Evolutionary conservation across 495 filamentous ascomycete genomes (phyloP).

Genomic region (Paragyromitra xinjiangensis): DNA sequence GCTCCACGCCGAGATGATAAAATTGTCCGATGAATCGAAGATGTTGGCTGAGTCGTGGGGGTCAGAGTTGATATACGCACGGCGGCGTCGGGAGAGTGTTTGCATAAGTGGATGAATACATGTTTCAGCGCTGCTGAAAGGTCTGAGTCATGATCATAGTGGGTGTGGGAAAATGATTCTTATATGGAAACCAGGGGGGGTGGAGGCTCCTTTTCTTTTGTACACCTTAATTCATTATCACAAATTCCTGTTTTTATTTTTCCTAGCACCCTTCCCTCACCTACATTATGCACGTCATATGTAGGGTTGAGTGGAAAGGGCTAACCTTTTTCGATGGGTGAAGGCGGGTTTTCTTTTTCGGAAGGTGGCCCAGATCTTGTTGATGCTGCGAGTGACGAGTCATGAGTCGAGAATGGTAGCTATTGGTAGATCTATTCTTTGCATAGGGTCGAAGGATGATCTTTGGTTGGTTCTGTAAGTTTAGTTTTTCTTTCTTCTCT

Average conservation of each 20-base stretch:
- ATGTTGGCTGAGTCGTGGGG: neutral
- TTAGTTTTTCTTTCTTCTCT: neutral
- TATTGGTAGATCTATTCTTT: neutral
- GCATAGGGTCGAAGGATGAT: neutral
- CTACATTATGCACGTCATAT: neutral
- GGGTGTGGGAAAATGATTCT: conserved; percentile 40
- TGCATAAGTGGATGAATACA: conserved; percentile 12
- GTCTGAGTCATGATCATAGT: neutral
- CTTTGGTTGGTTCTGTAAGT: neutral
- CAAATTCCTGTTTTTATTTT: conserved; percentile 25
- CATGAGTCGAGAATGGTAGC: conserved; percentile 20
- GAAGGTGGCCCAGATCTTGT: neutral
- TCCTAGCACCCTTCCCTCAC: neutral
- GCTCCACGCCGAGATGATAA: conserved; percentile 14
- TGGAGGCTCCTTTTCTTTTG: conserved; percentile 34
- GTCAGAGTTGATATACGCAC: neutral
- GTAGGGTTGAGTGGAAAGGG: conserved; percentile 11
- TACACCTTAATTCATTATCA: conserved; percentile 52
- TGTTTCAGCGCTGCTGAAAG: conserved; percentile 10
- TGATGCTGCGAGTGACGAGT: conserved; percentile 28
- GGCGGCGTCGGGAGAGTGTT: neutral
- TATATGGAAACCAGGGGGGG: conserved; percentile 29
- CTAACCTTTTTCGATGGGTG: neutral
- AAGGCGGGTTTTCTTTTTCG: conserved; percentile 9
- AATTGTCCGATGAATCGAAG: conserved; percentile 38